Evolutionary conservation across 768 basidiomycete species (phyloP), one percentile per base, ranked within the genome.

Genomic region (Podaxis sp.): DNA sequence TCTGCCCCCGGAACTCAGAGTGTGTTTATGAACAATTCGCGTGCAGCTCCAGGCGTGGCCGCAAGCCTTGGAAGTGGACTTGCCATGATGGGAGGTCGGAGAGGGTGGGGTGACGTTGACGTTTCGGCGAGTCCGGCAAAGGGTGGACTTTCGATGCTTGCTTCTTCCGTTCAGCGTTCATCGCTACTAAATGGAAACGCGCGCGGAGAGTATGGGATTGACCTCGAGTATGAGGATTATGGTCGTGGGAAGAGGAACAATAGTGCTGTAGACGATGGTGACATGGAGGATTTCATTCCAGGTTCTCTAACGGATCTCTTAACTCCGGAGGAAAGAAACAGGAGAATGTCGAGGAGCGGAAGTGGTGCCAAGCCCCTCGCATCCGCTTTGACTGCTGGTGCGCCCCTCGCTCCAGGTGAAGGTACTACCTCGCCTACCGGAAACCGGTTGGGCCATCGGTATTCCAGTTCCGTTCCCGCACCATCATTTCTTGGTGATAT

Each of bases 241-340:
- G 71, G 66, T 13, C 64, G 58, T 50, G 59, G 61, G 27, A 64
- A 61, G 47, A 66, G 66, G 50, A 73, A 71, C 16, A 82, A 80
- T 16, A 72, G 74, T 37, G 83, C 82, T 0, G 81, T 80, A 5
- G 86, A 87, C 18, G 90, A 89, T 52, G 92, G 87, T 48, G 91
- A 95, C 65, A 69, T 92, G 51, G 93, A 94, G 68, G 95, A 94
- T 59, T 91, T 98, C 70, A 71, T 98, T 32, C 96, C 96, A 0
- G 87, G 90, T 57, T 91, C 89, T 3, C 76, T 98, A 50, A 92
- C 87, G 27, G 95, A 98, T 62, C 79, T 98, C 5, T 77, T 98
- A 50, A 96, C 95, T 0, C 91, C 92, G 0, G 89, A 88, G 65
- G 96, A 98, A 74, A 82, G 88, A 64, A 89, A 84, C 35, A 79